These are phyloP conservation scores for Glycyrrhiza uralensis DNA, from an alignment of 306 rosid species.

Conservation along the genomic window DNA sequence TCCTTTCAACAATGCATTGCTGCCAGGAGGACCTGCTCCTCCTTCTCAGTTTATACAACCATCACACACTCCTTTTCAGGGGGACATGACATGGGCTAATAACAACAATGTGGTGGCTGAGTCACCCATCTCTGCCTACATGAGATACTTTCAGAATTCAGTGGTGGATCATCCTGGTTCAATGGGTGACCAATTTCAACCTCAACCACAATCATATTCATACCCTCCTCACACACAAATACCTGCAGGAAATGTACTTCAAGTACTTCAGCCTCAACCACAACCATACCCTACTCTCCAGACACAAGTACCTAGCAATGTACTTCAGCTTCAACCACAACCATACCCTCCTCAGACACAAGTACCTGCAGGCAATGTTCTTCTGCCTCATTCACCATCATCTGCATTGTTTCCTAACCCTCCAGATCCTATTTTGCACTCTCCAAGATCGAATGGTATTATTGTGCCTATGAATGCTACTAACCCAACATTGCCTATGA, in stretches of 20 bases:
- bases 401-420: no score
- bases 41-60: constrained; percentile 46
- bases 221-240: not conserved
- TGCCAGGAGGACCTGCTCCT: constrained; percentile 38
- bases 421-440: no score
- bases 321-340: constrained; percentile 21
- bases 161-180: constrained; percentile 53
- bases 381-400: constrained; percentile 22
- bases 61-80: no score
- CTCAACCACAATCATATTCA: constrained; percentile 19
- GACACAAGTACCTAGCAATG: constrained; percentile 22
- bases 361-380: no score
- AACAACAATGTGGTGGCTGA: no score
- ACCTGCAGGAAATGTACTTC: no score
- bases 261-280: no score
- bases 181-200: constrained; percentile 31
- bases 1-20: constrained; percentile 24
- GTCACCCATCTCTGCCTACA: constrained; percentile 76
- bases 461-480: no score
- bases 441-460: no score
- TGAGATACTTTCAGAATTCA: constrained; percentile 66
- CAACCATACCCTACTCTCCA: no score
- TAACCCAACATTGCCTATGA: not conserved
- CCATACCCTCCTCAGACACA: constrained; percentile 6
- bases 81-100: constrained; percentile 40